Percentiles rank a stretch among this genome's conserved stretches.
phyloP scores from a whole-genome alignment of 176 grass and related monocot species.

The Bolboschoenus planiculmis region DNA sequence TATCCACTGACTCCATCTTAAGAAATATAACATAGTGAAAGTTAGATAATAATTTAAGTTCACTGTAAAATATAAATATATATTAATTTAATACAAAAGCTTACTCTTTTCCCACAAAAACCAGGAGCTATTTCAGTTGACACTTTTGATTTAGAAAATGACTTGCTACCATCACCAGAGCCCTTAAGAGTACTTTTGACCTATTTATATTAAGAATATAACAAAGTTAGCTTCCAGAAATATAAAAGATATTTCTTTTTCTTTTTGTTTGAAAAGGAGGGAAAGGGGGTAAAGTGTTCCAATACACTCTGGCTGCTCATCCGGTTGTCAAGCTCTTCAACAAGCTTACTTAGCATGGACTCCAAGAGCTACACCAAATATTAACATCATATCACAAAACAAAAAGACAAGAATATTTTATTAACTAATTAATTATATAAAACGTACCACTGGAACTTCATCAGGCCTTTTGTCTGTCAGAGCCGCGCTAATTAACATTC shows the following conservation, averaged over 20 bases:
- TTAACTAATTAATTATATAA: slow-evolving; percentile 1
- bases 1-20: slow-evolving; percentile 47
- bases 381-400: not conserved
- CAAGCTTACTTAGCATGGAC: slow-evolving; percentile 77
- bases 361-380: slow-evolving; percentile 68
- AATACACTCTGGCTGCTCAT: slow-evolving; percentile 60
- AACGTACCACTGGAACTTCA: slow-evolving; percentile 85
- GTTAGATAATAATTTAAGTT: slow-evolving; percentile 14
- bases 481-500: slow-evolving; percentile 75
- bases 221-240: not conserved
- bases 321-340: slow-evolving; percentile 78
- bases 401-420: slow-evolving; percentile 17
- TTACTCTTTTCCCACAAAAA: slow-evolving; percentile 63
- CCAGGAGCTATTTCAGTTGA: slow-evolving; percentile 37
- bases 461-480: slow-evolving; percentile 87
- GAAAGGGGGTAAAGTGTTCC: slow-evolving; percentile 27
- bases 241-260: not conserved
- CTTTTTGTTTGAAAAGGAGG: not conserved
- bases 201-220: slow-evolving; percentile 32
- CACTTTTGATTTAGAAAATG: slow-evolving; percentile 83
- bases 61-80: not conserved
- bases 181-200: slow-evolving; percentile 63
- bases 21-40: slow-evolving; percentile 30
- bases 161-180: slow-evolving; percentile 49
- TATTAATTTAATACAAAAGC: not conserved